Evolutionary conservation across 2,329 filamentous ascomycete species (phyloP), one percentile per base, ranked within the genome.

Genomic region (Dryadomyces quercus-mongolicae): DNA sequence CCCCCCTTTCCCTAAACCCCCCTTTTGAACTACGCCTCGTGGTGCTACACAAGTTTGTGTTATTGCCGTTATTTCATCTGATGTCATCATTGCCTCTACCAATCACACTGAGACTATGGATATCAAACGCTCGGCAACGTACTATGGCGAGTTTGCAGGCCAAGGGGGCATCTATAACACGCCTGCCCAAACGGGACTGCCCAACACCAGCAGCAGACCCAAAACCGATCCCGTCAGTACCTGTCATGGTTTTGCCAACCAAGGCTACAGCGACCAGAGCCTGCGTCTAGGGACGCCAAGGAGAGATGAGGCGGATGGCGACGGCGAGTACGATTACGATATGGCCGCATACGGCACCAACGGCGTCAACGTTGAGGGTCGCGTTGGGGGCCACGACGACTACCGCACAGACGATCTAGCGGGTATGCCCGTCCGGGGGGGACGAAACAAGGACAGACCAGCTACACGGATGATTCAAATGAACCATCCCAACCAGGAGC

Each of bases 251-350:
- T 31, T 38, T 38, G 2, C 21, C 25, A 5, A 5, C 22, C 38
- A 43, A 6, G 40, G 25, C 22, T 53, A 52, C 31, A 18, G 49
- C 18, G 51, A 49, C 3, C 53, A 54, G 1, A 31, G 31, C 21
- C 52, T 56, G 51, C 48, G 18, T n/a, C 36, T 55, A 1, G 55
- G 51, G 8, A 53, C 54, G 13, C 54, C 55, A 9, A 38, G 36
- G 2, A 47, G 38, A 8, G 54, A 54, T 1, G 58, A 57, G 1
- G 53, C 52, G 2, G 58, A 57, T 5, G 55, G 54, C 2, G 58
- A 57, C 5, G 57, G 54, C 1, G 55, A 57, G 12, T 60, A 60
- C 31, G 59, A 59, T 3, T 60, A 56, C 44, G 57, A 55, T 38
- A 36, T 53, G 10, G n/a, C 22, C 9, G 15, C 12, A 15, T 59